phyloP scores from a whole-genome alignment of 768 basidiomycete genomes.

The Gymnopilus junonius region DNA sequence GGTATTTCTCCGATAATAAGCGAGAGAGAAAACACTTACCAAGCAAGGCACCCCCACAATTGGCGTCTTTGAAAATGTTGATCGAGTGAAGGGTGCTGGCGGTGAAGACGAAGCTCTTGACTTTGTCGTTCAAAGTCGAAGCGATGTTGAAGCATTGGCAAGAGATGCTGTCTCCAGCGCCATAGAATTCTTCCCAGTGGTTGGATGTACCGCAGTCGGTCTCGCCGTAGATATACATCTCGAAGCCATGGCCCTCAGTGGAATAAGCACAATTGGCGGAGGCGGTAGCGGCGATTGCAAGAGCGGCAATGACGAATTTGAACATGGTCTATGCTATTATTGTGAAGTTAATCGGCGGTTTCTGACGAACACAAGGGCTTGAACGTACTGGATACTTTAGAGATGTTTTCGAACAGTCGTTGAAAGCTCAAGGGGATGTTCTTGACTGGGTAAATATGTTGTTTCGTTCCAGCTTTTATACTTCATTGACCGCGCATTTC shows the following conservation, averaged over 20 bases:
- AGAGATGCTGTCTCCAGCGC: background rate
- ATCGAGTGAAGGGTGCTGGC: background rate
- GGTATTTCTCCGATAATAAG: background rate
- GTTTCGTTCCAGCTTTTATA: background rate
- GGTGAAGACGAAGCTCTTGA: constrained; percentile 1
- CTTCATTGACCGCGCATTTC: background rate
- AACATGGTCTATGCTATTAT: background rate
- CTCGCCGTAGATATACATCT: constrained; percentile 2
- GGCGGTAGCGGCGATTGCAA: background rate
- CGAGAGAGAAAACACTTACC: background rate
- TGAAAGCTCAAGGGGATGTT: background rate
- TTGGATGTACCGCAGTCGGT: background rate
- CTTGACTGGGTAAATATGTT: background rate
- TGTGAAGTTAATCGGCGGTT: background rate
- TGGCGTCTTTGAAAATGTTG: background rate
- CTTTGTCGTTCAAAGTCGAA: background rate
- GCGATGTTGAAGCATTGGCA: background rate
- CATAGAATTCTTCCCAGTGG: background rate
- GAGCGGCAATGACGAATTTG: background rate
- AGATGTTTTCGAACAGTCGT: background rate
- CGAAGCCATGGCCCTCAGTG: background rate
- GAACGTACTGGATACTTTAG: background rate
- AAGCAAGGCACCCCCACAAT: background rate
- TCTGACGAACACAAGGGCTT: too few relatives aligned
- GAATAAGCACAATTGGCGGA: background rate